Percentiles rank a stretch among this genome's conserved stretches.
phyloP scores from a whole-genome alignment of 805 yeast genomes.

The Cephaloascus albidus region DNA sequence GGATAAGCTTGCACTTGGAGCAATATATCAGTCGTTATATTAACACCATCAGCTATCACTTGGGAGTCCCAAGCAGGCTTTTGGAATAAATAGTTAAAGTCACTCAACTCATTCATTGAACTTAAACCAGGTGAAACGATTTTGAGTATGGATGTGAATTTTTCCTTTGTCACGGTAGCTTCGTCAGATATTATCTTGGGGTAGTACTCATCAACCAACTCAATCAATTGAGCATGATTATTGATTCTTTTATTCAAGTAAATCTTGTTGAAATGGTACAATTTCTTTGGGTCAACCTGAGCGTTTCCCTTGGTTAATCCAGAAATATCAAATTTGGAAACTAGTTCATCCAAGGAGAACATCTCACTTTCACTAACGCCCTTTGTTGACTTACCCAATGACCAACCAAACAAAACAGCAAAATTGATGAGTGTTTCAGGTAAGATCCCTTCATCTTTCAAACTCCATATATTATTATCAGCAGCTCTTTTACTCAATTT shows the following conservation, averaged over 20 bases:
- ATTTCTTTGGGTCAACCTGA: slow-evolving; percentile 73
- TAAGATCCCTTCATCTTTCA: slow-evolving; percentile 52
- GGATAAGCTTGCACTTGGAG: too few species aligned
- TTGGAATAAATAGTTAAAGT: slow-evolving; percentile 40
- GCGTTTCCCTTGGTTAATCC: slow-evolving; percentile 90
- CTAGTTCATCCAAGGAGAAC: slow-evolving; percentile 41
- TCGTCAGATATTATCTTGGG: slow-evolving; percentile 10
- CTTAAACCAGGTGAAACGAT: slow-evolving; percentile 40
- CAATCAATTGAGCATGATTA: slow-evolving; percentile 21
- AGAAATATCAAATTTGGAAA: slow-evolving; percentile 47
- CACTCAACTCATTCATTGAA: slow-evolving; percentile 42
- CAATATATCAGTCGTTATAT: slow-evolving; percentile 7
- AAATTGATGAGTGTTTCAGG: slow-evolving; percentile 88
- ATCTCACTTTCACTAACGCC: slow-evolving; percentile 45
- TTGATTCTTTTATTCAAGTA: slow-evolving; percentile 41
- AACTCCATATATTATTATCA: slow-evolving; percentile 59
- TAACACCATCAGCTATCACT: slow-evolving; percentile 13
- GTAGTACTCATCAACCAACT: slow-evolving; percentile 22
- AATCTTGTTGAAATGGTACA: slow-evolving; percentile 67
- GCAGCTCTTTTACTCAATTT: slow-evolving; percentile 84
- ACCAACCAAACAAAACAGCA: slow-evolving; percentile 90
- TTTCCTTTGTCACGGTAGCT: slow-evolving; percentile 13
- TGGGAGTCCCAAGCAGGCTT: slow-evolving; percentile 14
- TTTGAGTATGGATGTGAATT: slow-evolving; percentile 28
- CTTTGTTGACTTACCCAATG: slow-evolving; percentile 52